A percentile compares a stretch with the other conserved stretches of the same genome.
Evolutionary conservation across 495 filamentous ascomycete species (phyloP).

Genomic region (Clavariopsis aquatica): DNA sequence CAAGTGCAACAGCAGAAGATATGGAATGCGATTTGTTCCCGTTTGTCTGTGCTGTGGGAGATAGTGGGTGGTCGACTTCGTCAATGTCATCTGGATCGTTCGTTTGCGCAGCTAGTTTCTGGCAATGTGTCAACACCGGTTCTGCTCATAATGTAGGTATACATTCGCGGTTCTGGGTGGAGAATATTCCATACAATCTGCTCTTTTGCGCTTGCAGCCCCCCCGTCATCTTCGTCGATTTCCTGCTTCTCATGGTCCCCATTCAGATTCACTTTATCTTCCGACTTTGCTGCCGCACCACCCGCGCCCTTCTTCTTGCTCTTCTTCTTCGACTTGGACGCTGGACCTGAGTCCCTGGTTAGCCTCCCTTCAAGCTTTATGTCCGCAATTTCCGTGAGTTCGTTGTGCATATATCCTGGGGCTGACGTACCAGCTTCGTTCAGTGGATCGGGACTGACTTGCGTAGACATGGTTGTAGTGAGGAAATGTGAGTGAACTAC

Average conservation of each 20-base stretch:
- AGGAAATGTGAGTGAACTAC: neutral
- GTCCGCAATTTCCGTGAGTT: neutral
- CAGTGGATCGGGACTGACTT: conserved; percentile 14
- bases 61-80: conserved; percentile 10
- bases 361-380: conserved; percentile 1
- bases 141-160: conserved; percentile 1
- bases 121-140: conserved; percentile 21
- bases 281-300: conserved; percentile 22
- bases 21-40: conserved; percentile 32
- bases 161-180: neutral
- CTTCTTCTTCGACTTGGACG: conserved; percentile 43
- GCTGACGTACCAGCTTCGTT: conserved; percentile 28
- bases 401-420: neutral
- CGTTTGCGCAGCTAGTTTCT: conserved; percentile 14
- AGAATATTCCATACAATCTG: conserved; percentile 30
- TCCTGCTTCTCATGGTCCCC: conserved; percentile 25
- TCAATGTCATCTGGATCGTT: conserved; percentile 31
- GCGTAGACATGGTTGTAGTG: conserved; percentile 13
- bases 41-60: conserved; percentile 27
- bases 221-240: conserved; percentile 40
- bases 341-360: conserved; percentile 12
- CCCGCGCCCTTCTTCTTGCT: conserved; percentile 44
- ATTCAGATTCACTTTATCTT: conserved; percentile 30
- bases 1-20: conserved; percentile 34
- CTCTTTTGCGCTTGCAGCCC: conserved; percentile 39